Conservation (phyloP, 352 stramenopile species). For the Phytophthora kernoviae region DNA sequence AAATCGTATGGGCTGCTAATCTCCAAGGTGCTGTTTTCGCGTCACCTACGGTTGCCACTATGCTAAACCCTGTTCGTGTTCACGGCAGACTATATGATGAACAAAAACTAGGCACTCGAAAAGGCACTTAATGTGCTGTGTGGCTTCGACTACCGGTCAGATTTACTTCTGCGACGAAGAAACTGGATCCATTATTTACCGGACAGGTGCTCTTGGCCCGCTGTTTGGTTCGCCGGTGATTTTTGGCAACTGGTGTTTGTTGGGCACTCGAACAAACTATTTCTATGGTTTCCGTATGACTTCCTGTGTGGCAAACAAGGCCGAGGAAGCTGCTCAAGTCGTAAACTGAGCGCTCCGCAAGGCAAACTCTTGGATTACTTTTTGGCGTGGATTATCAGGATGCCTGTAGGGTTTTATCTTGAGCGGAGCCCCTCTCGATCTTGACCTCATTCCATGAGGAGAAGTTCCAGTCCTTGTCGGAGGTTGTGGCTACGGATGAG, state of each 20-base stretch:
- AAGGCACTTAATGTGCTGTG: slow-evolving; percentile 38
- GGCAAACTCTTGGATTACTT: too few relatives aligned
- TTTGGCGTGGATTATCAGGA: too few relatives aligned
- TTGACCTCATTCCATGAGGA: slow-evolving; percentile 78
- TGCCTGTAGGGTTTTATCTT: slow-evolving; percentile 1
- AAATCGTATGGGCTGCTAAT: slow-evolving; percentile 39
- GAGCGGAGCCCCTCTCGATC: slow-evolving; percentile 7
- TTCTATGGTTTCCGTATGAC: slow-evolving; percentile 40
- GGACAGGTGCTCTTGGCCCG: slow-evolving; percentile 38
- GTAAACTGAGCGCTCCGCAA: too few relatives aligned
- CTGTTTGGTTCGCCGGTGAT: slow-evolving; percentile 67
- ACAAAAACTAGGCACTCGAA: neutral
- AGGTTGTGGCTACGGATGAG: slow-evolving; percentile 57
- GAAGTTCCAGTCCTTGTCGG: slow-evolving; percentile 76
- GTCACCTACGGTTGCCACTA: slow-evolving; percentile 42
- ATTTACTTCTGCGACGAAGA: slow-evolving; percentile 50
- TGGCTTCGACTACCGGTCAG: slow-evolving; percentile 43
- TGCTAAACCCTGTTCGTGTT: neutral
- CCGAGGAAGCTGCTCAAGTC: too few relatives aligned
- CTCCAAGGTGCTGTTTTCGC: slow-evolving; percentile 49
- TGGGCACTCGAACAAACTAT: slow-evolving; percentile 55
- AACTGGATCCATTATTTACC: slow-evolving; percentile 37
- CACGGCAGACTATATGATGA: neutral
- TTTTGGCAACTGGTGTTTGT: slow-evolving; percentile 44
- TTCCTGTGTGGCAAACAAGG: too few relatives aligned